Evolutionary conservation across 257 asterid species (phyloP).

Genomic region (Solanum verrucosum): DNA sequence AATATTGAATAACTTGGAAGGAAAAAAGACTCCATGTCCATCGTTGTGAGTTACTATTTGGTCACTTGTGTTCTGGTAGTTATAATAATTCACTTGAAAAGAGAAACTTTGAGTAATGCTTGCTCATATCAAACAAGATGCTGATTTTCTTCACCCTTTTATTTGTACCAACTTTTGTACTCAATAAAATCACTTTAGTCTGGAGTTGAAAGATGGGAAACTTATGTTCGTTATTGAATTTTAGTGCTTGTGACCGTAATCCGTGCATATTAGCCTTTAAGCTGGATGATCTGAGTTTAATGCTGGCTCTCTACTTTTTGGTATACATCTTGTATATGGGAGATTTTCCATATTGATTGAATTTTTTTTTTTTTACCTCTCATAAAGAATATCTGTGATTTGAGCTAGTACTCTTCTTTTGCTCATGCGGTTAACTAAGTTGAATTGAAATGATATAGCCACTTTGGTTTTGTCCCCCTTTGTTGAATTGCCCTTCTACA

Average conservation of each 20-base stretch:
- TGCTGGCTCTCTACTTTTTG: background rate
- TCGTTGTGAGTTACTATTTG: background rate
- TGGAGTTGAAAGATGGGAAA: background rate
- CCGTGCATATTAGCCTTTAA: background rate
- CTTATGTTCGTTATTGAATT: background rate
- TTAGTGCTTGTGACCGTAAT: background rate
- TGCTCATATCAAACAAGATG: background rate
- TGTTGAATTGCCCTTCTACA: background rate
- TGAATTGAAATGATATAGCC: background rate
- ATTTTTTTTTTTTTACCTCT: background rate
- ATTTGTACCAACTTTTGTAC: background rate
- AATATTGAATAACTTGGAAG: background rate
- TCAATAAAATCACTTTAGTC: background rate
- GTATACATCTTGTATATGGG: background rate
- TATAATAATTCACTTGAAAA: background rate
- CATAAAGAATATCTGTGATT: background rate
- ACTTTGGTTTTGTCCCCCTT: background rate
- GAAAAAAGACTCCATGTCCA: background rate
- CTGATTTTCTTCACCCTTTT: background rate
- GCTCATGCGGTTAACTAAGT: background rate
- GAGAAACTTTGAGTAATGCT: background rate
- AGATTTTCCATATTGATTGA: background rate
- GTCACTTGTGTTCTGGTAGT: background rate
- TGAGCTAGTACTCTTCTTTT: background rate
- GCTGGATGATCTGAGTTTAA: background rate